These are phyloP conservation scores for Chrysanthemum lavandulifolium DNA, from an alignment of 129 eudicot genomes.

Conservation along the genomic window DNA sequence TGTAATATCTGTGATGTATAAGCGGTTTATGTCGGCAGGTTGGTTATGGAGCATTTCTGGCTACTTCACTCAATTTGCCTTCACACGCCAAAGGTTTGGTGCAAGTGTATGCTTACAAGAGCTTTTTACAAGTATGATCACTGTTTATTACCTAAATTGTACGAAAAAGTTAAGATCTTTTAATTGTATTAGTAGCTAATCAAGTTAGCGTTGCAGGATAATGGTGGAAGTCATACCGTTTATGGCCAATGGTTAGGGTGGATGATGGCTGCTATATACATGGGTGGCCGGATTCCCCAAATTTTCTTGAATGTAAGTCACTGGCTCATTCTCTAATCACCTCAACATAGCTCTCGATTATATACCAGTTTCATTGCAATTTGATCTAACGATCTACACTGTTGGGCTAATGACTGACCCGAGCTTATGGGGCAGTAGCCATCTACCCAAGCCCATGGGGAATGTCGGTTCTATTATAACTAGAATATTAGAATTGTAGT, in stretches of 20 bases:
- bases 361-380: neutral
- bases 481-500: too few relatives aligned
- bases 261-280: conserved; percentile 76
- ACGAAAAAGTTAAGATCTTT: neutral
- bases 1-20: neutral
- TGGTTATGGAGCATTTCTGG: conserved; percentile 59
- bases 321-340: neutral
- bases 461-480: too few relatives aligned
- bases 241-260: conserved; percentile 71
- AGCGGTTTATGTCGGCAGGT: conserved; percentile 42
- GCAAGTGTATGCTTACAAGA: conserved; percentile 20
- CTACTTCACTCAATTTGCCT: conserved; percentile 46
- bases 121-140: conserved; percentile 25
- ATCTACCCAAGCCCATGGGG: too few relatives aligned
- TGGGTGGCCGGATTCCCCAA: conserved; percentile 81
- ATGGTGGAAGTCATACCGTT: conserved; percentile 25
- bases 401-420: too few relatives aligned
- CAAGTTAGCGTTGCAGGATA: conserved; percentile 28
- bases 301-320: conserved; percentile 58
- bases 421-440: too few relatives aligned
- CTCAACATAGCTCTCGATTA: neutral
- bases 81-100: conserved; percentile 38
- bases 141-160: neutral
- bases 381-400: conserved; percentile 11
- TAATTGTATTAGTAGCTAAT: conserved; percentile 13